Base-by-base conservation (phyloP, 179 eudicot genomes). In the Spinacia oleracea region DNA sequence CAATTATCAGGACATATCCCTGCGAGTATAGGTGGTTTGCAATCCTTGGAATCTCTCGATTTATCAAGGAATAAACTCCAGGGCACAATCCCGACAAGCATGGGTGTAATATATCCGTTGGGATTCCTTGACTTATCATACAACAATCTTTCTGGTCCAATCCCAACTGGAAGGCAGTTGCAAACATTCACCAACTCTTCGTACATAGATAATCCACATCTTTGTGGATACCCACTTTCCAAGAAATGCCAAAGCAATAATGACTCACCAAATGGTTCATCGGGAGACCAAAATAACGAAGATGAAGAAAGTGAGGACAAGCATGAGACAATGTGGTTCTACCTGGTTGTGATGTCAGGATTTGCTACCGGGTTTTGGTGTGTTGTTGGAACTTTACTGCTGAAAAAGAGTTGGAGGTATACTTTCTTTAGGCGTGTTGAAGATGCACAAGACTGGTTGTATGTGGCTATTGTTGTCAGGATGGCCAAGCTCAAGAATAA, bases 361-460 rank as follows among this genome's bases (percentile, higher is more conserved):
- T 27, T 79, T 29, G 78, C 78, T 53, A 74, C 73, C 5, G 74
- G 82, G 16, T 70, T 78, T 59, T 78, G 81, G 81, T 23, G 76
- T 25, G 72, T 75, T 59, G 48, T 80, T 15, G 74, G 78, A 25
- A 38, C 56, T 53, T 48, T 79, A 46, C 5, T 53, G 14, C 18
- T 79, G 16, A 74, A 74, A 40, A 79, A 42, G 42, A 42, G 50
- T 11, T 53, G 82, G 67, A 73, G 82, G 48, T 60, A 66, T 51
- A 48, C 82, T 32, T 14, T 63, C 10, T 65, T 79, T 14, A 1
- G 45, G 23, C 23, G 16, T 9, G n/a, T 79, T 3, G 82, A 79
- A 50, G 77, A 73, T 6, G 20, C 43, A 9, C 38, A 69, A 16
- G 55, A 79, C 65, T 55, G 78, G 74, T 48, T 74, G 1, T 55